Conservation (phyloP, 2,329 filamentous ascomycete genomes). For the Zalaria obscura region DNA sequence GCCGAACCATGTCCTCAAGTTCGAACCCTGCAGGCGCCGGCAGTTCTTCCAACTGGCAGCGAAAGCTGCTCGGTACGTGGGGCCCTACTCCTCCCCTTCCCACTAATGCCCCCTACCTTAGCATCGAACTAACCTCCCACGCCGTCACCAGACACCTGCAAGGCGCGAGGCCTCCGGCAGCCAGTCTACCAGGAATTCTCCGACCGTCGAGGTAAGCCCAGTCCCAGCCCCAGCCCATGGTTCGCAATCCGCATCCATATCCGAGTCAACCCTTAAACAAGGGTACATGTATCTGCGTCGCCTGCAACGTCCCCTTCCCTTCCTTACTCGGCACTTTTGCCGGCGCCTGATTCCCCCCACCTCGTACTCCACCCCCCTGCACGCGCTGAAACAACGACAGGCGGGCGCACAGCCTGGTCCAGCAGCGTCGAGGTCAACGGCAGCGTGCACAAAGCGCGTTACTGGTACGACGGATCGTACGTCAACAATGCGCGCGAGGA, state of each 20-base stretch:
- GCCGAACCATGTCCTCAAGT: no score
- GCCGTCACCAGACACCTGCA: slow-evolving; percentile 30
- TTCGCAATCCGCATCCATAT: no score
- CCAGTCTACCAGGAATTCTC: slow-evolving; percentile 6
- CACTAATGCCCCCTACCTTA: no score
- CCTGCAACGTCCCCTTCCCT: background rate
- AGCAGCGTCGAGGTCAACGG: slow-evolving; percentile 62
- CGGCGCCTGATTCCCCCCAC: background rate
- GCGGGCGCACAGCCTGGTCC: slow-evolving; percentile 84
- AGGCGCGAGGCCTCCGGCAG: slow-evolving; percentile 3
- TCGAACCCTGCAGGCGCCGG: no score
- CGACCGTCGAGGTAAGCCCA: slow-evolving; percentile 5
- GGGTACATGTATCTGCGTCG: no score
- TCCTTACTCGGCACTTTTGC: background rate
- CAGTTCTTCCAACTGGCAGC: slow-evolving; percentile 9
- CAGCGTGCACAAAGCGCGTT: slow-evolving; percentile 54
- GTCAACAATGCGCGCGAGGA: slow-evolving; percentile 82
- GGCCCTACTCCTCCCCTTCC: no score
- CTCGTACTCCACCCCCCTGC: background rate
- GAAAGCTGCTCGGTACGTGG: slow-evolving; percentile 17
- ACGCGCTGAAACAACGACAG: slow-evolving; percentile 27
- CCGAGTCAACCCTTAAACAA: no score
- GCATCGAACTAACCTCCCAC: background rate
- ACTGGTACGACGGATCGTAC: slow-evolving; percentile 84
- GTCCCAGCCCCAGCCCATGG: no score